These are phyloP conservation scores for Alternaria metachromatica DNA, from an alignment of 2,329 filamentous ascomycete genomes.

Conservation along the genomic window DNA sequence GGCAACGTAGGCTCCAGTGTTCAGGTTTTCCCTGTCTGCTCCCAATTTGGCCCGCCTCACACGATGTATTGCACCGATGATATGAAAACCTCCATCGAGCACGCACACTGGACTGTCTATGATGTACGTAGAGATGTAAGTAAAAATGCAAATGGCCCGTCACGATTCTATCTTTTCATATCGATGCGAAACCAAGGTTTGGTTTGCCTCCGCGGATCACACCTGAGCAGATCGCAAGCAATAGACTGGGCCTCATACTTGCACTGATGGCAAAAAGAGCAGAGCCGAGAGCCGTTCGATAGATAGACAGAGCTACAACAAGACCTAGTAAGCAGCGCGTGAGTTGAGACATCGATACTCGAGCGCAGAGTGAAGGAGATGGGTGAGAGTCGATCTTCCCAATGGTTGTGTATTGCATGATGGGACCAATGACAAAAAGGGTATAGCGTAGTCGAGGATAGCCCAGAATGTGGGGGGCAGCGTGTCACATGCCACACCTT, in stretches of 20 bases:
- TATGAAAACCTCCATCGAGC: background rate
- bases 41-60: background rate
- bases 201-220: background rate
- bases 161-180: background rate
- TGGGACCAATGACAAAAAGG: conserved; percentile 6
- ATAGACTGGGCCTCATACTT: background rate
- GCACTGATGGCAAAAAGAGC: too few species aligned
- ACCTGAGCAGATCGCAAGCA: background rate
- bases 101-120: background rate
- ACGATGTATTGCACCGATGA: background rate
- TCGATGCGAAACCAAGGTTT: background rate
- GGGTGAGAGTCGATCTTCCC: background rate
- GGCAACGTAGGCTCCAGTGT: background rate
- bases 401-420: conserved; percentile 8
- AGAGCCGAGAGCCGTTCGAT: background rate
- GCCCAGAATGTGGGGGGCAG: conserved; percentile 26
- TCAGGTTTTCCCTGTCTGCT: background rate
- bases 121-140: background rate
- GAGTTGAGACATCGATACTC: background rate
- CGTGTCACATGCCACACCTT: conserved; percentile 30
- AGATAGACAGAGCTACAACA: background rate
- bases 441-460: conserved; percentile 8
- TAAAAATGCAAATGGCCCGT: background rate
- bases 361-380: background rate
- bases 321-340: background rate